Percentiles rank a stretch among this genome's conserved stretches.
These are phyloP conservation scores for Tubosaeta sp. DNA, from an alignment of 768 basidiomycete genomes.

Conservation along the genomic window DNA sequence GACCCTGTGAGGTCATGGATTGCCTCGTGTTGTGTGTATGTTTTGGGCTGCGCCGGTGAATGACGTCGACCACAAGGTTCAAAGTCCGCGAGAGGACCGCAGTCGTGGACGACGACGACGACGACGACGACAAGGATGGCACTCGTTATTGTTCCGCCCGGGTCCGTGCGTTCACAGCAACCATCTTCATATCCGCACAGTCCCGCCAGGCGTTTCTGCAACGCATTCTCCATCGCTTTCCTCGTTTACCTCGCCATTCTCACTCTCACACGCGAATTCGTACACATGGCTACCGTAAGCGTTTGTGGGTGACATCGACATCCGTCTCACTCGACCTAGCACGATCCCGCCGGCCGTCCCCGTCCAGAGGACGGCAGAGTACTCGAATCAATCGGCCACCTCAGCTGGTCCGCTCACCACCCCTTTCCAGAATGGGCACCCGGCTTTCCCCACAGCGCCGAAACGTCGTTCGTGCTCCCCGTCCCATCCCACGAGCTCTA, in stretches of 20 bases:
- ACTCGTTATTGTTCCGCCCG: neutral
- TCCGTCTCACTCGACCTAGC: no score
- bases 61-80: conserved; percentile 1
- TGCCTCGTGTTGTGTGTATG: conserved; percentile 18
- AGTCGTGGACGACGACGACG: no score
- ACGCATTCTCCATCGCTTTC: no score
- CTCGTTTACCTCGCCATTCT: no score
- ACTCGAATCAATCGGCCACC: conserved; percentile 6
- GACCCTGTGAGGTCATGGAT: conserved; percentile 14
- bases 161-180: conserved; percentile 8
- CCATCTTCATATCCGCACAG: conserved; percentile 11
- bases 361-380: conserved; percentile 14
- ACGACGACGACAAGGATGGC: no score
- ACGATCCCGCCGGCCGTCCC: conserved; percentile 3
- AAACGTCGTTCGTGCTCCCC: conserved; percentile 29
- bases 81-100: no score
- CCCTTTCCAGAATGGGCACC: conserved; percentile 16
- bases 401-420: conserved; percentile 11
- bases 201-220: no score
- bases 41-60: conserved; percentile 7
- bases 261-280: no score
- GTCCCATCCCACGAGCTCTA: conserved; percentile 29
- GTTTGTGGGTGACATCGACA: no score
- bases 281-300: neutral
- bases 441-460: conserved; percentile 11